Percentiles rank a stretch among this genome's conserved stretches.
Evolutionary conservation across 2,329 filamentous ascomycete species (phyloP).

Genomic region (Pseudogymnoascus sp.): DNA sequence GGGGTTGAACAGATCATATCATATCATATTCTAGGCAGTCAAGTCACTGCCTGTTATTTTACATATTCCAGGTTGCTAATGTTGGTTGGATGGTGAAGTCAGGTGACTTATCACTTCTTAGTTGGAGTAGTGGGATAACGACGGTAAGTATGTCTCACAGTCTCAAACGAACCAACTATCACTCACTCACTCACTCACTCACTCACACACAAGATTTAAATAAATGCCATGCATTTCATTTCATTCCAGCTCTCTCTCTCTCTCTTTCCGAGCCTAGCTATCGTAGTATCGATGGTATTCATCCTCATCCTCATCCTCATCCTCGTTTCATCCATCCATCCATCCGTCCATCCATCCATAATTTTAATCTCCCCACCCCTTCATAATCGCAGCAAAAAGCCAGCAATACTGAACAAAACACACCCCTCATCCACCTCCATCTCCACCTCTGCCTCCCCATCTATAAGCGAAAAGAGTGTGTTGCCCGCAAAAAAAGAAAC

Average conservation of each 20-base stretch:
- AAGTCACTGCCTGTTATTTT: neutral
- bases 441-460: neutral
- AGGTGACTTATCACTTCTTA: neutral
- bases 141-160: neutral
- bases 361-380: neutral
- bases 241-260: neutral
- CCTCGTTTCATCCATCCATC: neutral
- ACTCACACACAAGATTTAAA: neutral
- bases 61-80: neutral
- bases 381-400: neutral
- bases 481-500: neutral
- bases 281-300: neutral
- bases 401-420: neutral
- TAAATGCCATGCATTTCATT: neutral
- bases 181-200: neutral
- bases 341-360: too few species aligned
- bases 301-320: neutral
- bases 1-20: neutral
- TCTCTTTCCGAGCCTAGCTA: neutral
- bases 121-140: neutral
- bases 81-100: neutral
- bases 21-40: neutral
- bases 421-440: neutral
- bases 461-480: slow-evolving; percentile 4
- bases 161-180: too few species aligned